Base-by-base conservation (phyloP, 257 asterid species). In the Ocimum tenuiflorum region DNA sequence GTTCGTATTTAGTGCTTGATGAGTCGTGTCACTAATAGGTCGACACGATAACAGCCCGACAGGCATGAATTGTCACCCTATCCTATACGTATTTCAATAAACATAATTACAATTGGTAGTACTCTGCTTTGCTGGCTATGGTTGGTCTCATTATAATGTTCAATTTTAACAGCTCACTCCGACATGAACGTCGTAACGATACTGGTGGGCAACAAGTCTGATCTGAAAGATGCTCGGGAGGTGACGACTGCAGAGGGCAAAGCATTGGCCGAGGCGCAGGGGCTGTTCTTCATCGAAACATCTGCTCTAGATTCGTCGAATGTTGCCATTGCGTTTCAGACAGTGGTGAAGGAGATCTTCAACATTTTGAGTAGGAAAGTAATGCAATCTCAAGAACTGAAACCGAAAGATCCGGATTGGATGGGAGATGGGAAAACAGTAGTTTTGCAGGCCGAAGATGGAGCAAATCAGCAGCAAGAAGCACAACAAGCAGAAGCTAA, bases 171-270 rank as follows among this genome's bases (percentile, higher is more conserved):
- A 91, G 98, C 88, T 62, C 92, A 91, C 78, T 88, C 96, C 0
- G 98, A 91, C 79, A 91, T 91, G 98, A 91, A 88, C 17, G 95
- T 91, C 38, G 98, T 91, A 1, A 87, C 98, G 0, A 88, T 88
- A 73, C 78, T 91, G 56, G 95, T 91, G 72, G 98, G 98, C 59
- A 91, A 91, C 73, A 91, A 91, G 74, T 82, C 96, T 0, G 98
- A 91, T 73, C 83, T 91, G 39, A 85, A 84, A 80, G 98, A 88
- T 65, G 91, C 87, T 8, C 88, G 98, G 51, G 98, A 91, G 79
- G 98, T 91, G 50, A 76, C 86, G 23, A 88, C 95, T n/a, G 90
- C 84, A 0, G 96, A 91, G 73, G 98, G 96, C 60, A 91, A 88
- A 76, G 48, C 82, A 70, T 73, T 91, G 76, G 98, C 98, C 0